Conservation (phyloP, 176 grass and related monocot genomes). For the Musa itinerans region DNA sequence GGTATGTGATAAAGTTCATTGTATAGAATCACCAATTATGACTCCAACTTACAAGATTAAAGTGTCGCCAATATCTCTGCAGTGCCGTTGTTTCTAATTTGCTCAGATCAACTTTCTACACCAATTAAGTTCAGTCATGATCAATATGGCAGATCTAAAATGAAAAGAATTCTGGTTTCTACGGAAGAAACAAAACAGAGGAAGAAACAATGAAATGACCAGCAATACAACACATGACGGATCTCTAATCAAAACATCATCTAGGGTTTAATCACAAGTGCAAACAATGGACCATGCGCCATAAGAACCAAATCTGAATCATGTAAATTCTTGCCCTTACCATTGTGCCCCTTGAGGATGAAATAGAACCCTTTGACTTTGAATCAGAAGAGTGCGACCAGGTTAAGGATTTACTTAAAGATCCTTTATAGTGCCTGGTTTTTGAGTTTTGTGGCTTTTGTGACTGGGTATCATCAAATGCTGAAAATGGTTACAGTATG, state of each 20-base stretch:
- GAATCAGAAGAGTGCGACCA: not conserved
- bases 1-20: no score
- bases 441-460: conserved; percentile 38
- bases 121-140: conserved; percentile 7
- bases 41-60: conserved; percentile 31
- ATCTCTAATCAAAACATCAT: no score
- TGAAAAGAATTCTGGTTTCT: no score
- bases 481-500: not conserved
- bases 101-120: conserved; percentile 35
- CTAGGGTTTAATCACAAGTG: not conserved
- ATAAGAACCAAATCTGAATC: not conserved
- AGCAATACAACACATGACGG: no score
- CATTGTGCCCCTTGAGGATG: conserved; percentile 25
- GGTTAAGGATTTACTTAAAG: conserved; percentile 1
- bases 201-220: no score
- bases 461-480: not conserved
- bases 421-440: conserved; percentile 22
- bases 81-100: conserved; percentile 12
- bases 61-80: not conserved
- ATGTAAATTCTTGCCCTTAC: not conserved
- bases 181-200: no score
- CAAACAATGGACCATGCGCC: not conserved
- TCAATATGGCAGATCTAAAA: no score
- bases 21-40: no score
- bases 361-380: conserved; percentile 42